Evolutionary conservation across 108 stramenopile species (phyloP), one percentile per base, ranked within the genome.

Genomic region (Bacterosira constricta): DNA sequence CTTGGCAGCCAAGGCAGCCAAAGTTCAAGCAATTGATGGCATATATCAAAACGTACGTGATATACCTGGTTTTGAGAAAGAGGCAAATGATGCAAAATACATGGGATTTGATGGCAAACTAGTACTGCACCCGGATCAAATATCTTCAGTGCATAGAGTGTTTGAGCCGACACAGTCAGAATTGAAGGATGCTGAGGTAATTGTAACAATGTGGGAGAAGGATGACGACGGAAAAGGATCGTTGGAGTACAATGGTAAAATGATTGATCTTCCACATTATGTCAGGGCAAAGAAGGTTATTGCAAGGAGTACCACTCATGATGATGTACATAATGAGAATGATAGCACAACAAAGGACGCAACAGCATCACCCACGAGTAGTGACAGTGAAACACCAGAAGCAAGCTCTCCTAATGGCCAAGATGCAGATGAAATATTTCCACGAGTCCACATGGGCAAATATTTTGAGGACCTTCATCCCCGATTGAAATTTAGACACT

Each of bases 251-350:
- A 45, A 67, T 32, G 78, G 78, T 4, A 71, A 72, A 46, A 79
- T 79, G 78, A 79, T 79, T 52, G 78, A 79, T 71, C 10, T 65
- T 38, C 78, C 78, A 32, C 78, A 79, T 71, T 79, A 79, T 45
- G 65, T 79, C 39, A 64, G 78, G 57, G 78, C 78, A 12, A 71
- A 71, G 55, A 79, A 79, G 51, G 70, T 79, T 45, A 7, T 79
- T 32, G 70, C 65, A 3, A 58, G 78, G 36, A 37, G 63, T n/a
- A 35, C 11, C 4, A 15, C 21, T 21, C 0, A 18, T 23, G 29
- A 15, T 38, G 63, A 47, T 31, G 45, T 29, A 39, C 46, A 0
- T 29, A 35, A 8, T 5, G 51, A 55, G 20, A 25, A 55, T 25
- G 50, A 29, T n/a, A n/a, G n/a, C 15, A 61, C 39, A 9, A 54